phyloP scores from a whole-genome alignment of 805 yeast genomes.

The Suhomyces sp. region DNA sequence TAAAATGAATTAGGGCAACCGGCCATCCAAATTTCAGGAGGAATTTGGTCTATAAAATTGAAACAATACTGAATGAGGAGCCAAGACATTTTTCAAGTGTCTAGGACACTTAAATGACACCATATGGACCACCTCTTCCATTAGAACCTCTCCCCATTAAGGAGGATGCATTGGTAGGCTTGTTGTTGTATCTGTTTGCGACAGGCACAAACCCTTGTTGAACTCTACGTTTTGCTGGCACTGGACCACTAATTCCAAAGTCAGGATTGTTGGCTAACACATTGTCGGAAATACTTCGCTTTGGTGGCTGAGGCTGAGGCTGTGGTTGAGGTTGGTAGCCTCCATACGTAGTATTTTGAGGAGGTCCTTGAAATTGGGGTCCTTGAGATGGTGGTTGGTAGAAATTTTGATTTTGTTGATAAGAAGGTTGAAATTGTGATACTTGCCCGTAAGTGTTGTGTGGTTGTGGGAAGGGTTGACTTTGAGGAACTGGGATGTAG shows the following conservation, averaged over 20 bases:
- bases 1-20: no score
- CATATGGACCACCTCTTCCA: conserved; percentile 15
- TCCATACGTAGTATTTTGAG: conserved; percentile 9
- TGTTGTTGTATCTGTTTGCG: conserved; percentile 14
- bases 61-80: no score
- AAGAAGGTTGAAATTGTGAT: conserved; percentile 9
- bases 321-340: conserved; percentile 14
- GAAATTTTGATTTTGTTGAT: conserved; percentile 9
- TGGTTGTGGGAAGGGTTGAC: conserved; percentile 10
- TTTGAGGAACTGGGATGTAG: conserved; percentile 6
- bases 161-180: conserved; percentile 10
- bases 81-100: no score
- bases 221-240: conserved; percentile 18
- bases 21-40: no score
- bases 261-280: conserved; percentile 42
- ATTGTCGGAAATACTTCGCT: conserved; percentile 35
- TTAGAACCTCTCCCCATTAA: conserved; percentile 18
- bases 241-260: conserved; percentile 22
- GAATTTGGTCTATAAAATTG: no score
- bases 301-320: conserved; percentile 17
- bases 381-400: conserved; percentile 12
- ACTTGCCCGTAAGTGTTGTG: conserved; percentile 16
- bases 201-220: conserved; percentile 23
- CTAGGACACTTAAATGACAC: conserved; percentile 11
- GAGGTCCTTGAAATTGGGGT: conserved; percentile 4